A percentile compares a stretch with the other conserved stretches of the same genome.
Evolutionary conservation across 331 rosid genomes (phyloP).

Genomic region (Pyrus hybrid): DNA sequence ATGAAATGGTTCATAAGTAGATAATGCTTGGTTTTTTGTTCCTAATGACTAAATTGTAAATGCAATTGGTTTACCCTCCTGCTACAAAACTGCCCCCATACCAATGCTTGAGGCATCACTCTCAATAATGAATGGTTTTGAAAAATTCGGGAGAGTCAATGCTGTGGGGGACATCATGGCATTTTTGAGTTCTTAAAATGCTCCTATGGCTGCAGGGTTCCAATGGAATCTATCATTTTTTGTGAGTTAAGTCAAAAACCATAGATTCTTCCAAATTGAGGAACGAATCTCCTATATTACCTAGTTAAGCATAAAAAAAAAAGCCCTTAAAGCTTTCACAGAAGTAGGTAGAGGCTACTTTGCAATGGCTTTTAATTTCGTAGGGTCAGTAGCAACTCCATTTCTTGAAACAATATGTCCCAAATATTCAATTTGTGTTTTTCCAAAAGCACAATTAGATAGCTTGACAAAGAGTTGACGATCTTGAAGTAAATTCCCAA

Average conservation of each 20-base stretch:
- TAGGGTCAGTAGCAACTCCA: no score
- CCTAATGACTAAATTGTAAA: not conserved
- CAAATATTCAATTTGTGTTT: no score
- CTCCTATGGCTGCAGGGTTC: accelerated
- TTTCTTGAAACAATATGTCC: no score
- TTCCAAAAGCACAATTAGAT: no score
- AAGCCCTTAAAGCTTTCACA: not conserved
- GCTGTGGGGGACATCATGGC: not conserved
- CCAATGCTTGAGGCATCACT: not conserved
- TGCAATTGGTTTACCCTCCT: not conserved
- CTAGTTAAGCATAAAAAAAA: not conserved
- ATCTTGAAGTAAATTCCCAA: no score
- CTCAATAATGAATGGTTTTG: not conserved
- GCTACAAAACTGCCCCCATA: not conserved
- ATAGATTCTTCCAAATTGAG: not conserved
- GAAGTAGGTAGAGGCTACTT: not conserved
- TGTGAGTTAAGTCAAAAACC: not conserved
- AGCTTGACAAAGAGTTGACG: no score
- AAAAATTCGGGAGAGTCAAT: not conserved
- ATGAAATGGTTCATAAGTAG: not conserved
- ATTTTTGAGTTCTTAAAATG: not conserved
- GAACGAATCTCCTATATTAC: not conserved
- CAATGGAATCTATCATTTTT: not conserved
- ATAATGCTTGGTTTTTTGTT: not conserved
- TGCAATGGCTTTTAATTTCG: not conserved